Evolutionary conservation across 2,329 filamentous ascomycete species (phyloP), one percentile per base, ranked within the genome.

Genomic region (Claviceps sp.): DNA sequence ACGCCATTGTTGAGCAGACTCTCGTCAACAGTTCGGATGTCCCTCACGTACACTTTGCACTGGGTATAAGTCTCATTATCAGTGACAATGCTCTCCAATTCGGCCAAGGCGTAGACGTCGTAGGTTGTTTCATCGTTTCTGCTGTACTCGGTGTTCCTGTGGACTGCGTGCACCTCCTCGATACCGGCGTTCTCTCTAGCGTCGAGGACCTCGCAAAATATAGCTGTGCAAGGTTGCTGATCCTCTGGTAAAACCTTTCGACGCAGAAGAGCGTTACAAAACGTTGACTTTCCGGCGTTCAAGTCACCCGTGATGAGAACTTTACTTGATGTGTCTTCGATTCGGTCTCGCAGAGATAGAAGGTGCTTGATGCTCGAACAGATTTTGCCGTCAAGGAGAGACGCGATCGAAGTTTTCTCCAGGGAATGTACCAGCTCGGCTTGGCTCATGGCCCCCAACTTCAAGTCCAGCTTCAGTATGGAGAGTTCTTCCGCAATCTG

Each of bases 271-370:
- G 93, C 93, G 67, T 98, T 98, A 72, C 93, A 98, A 62, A 98
- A 98, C 1, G 93, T 98, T 4, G 93, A 98, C 65, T 98, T 98
- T 63, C 93, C 93, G 8, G 93, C 91, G 63, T 98, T 98, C 51
- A 98, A 70, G 65, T 98, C 93, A 62, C 93, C 93, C 0, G 93
- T 98, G 18, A 98, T 84, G 53, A 98, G 71, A 1, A 98, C 93
- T 67, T 98, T 98, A 70, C 91, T 97, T 4, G 91, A 88, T 0
- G 89, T 97, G 67, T 98, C 93, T 65, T 97, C 93, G 56, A 98
- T 98, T 50, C 93, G 84, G 58, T 97, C 93, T 54, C 89, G 83
- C 37, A 98, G 75, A 0, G 87, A 82, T 52, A 88, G 76, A 1
- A 98, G 77, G 67, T 98, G 93, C 60, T 89, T 89, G 63, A 97